Base-by-base conservation (phyloP, 225 moss, liverwort and hornwort genomes). In the Bryoerythrophyllum caledonicum region DNA sequence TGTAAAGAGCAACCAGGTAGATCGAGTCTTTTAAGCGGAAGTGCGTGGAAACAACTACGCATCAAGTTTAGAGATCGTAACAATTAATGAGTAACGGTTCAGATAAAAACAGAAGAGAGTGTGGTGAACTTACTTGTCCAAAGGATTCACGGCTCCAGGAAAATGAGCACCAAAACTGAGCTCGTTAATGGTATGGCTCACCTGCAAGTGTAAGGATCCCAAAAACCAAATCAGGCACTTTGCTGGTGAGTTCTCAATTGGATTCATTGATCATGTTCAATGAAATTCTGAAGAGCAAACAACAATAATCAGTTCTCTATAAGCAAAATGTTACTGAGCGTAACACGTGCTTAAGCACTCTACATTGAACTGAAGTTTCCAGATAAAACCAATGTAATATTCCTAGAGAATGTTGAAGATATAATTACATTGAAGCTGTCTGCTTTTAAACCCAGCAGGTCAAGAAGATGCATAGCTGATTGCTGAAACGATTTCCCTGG, bases 401-500 rank as follows among this genome's bases (percentile, higher is more conserved):
- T 64, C 24, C 19, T 25, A 67, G 58, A 17, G 32, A n/a, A 43
- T 2, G 53, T 71, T 43, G 19, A 52, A 34, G 38, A 46, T 30
- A 60, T 56, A 72, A 34, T 82, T 80, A 89, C 96, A 83, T 96
- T 96, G 48, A 93, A 96, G 68, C 86, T 90, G 81, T 95, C 99
- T 34, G 91, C 87, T 7, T 90, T 71, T 67, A 95, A 91, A 15
- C 87, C 93, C 88, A 92, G 84, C 13, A 95, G 82, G 66, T 95
- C 95, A 80, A 93, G 93, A 25, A 99, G 90, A 82, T 94, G 94
- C 91, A 95, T 88, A 65, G 90, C 89, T 66, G 90, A 95, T 82
- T 99, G 99, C 81, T 99, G 99, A 74, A 99, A 95, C 40, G 93
- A 95, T 82, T 93, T 99, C 63, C 99, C 99, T 40, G 99, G 99